Conservation (phyloP, 345 rosid genomes). For the Linum usitatissimum region DNA sequence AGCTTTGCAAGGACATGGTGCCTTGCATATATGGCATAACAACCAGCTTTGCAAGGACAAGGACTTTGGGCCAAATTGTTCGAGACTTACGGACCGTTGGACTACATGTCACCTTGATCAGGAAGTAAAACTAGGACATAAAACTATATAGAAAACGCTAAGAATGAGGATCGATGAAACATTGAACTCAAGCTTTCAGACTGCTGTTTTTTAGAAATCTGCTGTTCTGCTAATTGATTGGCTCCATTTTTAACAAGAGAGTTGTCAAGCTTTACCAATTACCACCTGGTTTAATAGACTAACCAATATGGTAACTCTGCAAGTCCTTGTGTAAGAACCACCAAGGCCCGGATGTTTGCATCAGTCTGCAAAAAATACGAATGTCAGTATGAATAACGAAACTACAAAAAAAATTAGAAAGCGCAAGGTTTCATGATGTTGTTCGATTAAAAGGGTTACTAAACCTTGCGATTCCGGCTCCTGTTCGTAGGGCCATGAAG, state of each 20-base stretch:
- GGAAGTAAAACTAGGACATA: no score
- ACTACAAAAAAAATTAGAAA: neutral
- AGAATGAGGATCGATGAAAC: no score
- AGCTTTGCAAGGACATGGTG: constrained; percentile 34
- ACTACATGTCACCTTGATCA: constrained; percentile 12
- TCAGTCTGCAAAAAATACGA: constrained; percentile 27
- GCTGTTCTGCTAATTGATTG: no score
- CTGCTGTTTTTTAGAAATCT: no score
- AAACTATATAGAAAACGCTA: no score
- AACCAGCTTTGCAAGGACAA: constrained; percentile 35
- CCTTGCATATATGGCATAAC: constrained; percentile 20
- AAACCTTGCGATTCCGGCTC: constrained; percentile 74
- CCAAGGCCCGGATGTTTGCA: constrained; percentile 78
- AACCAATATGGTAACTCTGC: constrained; percentile 26
- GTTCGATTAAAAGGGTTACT: neutral
- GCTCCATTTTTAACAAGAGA: no score
- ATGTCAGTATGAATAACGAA: no score
- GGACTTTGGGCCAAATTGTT: constrained; percentile 25
- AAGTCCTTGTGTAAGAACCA: constrained; percentile 70
- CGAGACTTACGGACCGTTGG: constrained; percentile 27
- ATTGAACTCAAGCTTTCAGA: no score
- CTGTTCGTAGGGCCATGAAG: constrained; percentile 71
- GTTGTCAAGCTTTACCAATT: neutral
- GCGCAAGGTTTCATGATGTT: neutral
- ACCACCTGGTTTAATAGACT: neutral